Conservation (phyloP, 257 asterid species). For the Prunella vulgaris region DNA sequence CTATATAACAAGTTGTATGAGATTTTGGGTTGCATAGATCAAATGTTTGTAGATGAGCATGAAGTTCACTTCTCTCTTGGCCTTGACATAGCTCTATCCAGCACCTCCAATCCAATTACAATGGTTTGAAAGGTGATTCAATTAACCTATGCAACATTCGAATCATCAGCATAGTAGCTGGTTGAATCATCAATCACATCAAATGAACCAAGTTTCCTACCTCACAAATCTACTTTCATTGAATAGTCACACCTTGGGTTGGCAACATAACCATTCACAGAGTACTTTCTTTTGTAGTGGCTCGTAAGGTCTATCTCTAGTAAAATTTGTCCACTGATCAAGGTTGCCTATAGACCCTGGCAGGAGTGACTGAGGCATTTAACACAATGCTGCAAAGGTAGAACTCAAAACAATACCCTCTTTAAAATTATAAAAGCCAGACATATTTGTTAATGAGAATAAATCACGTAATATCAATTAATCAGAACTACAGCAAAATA, state of each 20-base stretch:
- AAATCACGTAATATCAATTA: neutral
- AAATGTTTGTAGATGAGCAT: neutral
- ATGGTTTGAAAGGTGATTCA: neutral
- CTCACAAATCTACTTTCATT: slow-evolving; percentile 17
- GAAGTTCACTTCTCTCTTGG: slow-evolving; percentile 19
- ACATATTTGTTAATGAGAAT: neutral
- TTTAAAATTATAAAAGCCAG: neutral
- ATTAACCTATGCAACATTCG: neutral
- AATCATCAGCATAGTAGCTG: slow-evolving; percentile 15
- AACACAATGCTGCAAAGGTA: neutral
- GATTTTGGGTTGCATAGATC: slow-evolving; percentile 6
- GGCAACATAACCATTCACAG: slow-evolving; percentile 21
- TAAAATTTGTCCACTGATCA: neutral
- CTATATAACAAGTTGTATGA: slow-evolving; percentile 21
- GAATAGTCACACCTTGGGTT: slow-evolving; percentile 16
- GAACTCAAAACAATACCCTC: neutral
- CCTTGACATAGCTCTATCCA: slow-evolving; percentile 7
- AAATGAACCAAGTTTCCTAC: slow-evolving; percentile 20
- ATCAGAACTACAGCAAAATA: too few species aligned
- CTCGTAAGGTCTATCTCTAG: slow-evolving; percentile 26
- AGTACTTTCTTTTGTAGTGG: slow-evolving; percentile 24
- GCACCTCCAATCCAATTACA: neutral
- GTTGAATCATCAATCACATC: slow-evolving; percentile 26
- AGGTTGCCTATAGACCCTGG: slow-evolving; percentile 35
- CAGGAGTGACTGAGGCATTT: neutral